Conservation (phyloP, 805 yeast species). For the Nakazawaea sp. region DNA sequence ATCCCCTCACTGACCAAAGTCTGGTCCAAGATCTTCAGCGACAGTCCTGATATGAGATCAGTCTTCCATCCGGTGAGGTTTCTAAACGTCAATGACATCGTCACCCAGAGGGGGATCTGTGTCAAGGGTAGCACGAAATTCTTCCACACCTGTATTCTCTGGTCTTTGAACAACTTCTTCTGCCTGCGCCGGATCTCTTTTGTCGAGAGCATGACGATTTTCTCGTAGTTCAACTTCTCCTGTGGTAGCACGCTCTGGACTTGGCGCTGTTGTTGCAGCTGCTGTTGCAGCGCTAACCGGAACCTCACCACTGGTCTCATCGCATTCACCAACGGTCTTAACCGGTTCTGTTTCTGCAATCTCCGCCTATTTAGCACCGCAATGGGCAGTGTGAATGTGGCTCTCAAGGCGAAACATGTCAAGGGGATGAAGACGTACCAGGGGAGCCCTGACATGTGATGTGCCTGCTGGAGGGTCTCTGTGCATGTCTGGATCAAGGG, state of each 20-base stretch:
- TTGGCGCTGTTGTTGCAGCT: constrained; percentile 19
- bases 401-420: constrained; percentile 59
- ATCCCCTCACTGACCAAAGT: constrained; percentile 47
- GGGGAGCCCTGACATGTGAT: constrained; percentile 56
- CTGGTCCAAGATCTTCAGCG: constrained; percentile 42
- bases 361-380: constrained; percentile 68
- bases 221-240: constrained; percentile 60
- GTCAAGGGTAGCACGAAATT: constrained; percentile 66
- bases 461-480: constrained; percentile 36
- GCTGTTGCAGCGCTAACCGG: constrained; percentile 44
- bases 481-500: constrained; percentile 15
- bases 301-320: constrained; percentile 67
- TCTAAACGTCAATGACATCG: constrained; percentile 69
- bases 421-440: constrained; percentile 82
- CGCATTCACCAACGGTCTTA: constrained; percentile 67
- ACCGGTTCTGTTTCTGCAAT: constrained; percentile 59
- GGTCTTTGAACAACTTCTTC: constrained; percentile 55
- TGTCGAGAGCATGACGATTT: constrained; percentile 63
- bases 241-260: constrained; percentile 22
- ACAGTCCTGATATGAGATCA: constrained; percentile 12
- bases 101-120: constrained; percentile 85
- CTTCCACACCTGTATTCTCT: constrained; percentile 76
- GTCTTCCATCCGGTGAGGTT: constrained; percentile 62
- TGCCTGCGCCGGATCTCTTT: constrained; percentile 79
- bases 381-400: constrained; percentile 68